phyloP scores from a whole-genome alignment of 2,329 filamentous ascomycete species.

The Camillea tinctor region DNA sequence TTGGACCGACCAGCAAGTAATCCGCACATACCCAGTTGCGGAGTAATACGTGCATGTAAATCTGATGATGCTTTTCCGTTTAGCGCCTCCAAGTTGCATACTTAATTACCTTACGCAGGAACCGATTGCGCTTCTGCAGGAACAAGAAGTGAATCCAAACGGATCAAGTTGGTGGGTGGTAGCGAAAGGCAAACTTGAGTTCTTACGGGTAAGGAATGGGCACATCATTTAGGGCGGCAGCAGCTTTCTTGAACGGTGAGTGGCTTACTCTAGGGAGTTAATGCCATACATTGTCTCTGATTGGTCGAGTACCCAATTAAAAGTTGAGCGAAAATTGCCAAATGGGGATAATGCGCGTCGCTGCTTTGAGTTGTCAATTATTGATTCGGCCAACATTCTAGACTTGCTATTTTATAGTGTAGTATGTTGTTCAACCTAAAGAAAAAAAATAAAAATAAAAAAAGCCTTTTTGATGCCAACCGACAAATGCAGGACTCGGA shows the following conservation, averaged over 20 bases:
- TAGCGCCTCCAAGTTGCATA: not conserved
- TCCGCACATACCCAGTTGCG: not conserved
- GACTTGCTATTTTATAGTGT: too few species aligned
- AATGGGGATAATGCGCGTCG: slow-evolving; percentile 10
- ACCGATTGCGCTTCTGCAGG: slow-evolving; percentile 28
- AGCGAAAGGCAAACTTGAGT: not conserved
- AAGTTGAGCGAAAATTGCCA: slow-evolving; percentile 7
- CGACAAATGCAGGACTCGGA: not conserved
- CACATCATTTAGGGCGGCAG: slow-evolving; percentile 3
- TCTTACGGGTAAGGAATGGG: not conserved
- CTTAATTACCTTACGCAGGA: slow-evolving; percentile 11
- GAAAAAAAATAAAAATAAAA: too few species aligned
- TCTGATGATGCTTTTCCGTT: not conserved
- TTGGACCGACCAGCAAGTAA: too few species aligned
- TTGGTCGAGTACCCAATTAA: not conserved
- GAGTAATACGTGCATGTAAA: not conserved
- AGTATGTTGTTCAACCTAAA: too few species aligned
- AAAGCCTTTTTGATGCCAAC: not conserved
- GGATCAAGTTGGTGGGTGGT: not conserved
- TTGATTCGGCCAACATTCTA: not conserved
- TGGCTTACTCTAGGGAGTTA: slow-evolving; percentile 5
- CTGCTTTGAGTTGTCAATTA: slow-evolving; percentile 12
- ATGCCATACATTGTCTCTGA: not conserved
- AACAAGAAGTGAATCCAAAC: slow-evolving; percentile 11
- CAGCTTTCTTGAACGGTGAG: slow-evolving; percentile 5